phyloP scores from a whole-genome alignment of 2,329 filamentous ascomycete species.

The Curvularia sp. region DNA sequence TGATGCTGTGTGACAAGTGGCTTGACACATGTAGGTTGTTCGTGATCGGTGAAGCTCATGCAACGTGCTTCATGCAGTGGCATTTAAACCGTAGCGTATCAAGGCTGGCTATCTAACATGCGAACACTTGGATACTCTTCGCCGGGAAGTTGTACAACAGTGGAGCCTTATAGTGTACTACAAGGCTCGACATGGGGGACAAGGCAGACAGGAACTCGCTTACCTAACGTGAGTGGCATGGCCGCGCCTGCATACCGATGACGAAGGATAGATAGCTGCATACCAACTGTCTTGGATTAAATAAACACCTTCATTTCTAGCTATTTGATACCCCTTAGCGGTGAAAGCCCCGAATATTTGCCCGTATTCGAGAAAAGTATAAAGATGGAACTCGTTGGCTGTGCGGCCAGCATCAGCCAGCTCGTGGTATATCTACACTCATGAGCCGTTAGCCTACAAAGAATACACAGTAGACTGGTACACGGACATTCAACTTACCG shows the following conservation, averaged over 20 bases:
- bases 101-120: too few species aligned
- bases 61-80: too few species aligned
- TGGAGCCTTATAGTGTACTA: too few species aligned
- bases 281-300: background rate
- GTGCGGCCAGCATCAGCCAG: slow-evolving; percentile 5
- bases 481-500: background rate
- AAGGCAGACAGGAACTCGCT: too few species aligned
- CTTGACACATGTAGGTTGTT: too few species aligned
- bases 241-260: too few species aligned
- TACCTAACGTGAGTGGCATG: too few species aligned
- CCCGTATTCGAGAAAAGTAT: background rate
- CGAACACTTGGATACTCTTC: too few species aligned
- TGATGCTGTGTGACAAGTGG: background rate
- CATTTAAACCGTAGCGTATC: too few species aligned
- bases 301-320: background rate
- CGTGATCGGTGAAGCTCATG: too few species aligned
- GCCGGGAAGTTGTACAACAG: too few species aligned
- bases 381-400: slow-evolving; percentile 4
- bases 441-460: background rate
- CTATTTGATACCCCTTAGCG: background rate
- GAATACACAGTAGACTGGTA: background rate
- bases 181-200: too few species aligned
- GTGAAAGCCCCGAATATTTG: background rate
- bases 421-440: slow-evolving; percentile 7
- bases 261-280: background rate